Evolutionary conservation across 192 early-diverging fungal genomes (phyloP).

Genomic region (Rhizophlyctis rosea): DNA sequence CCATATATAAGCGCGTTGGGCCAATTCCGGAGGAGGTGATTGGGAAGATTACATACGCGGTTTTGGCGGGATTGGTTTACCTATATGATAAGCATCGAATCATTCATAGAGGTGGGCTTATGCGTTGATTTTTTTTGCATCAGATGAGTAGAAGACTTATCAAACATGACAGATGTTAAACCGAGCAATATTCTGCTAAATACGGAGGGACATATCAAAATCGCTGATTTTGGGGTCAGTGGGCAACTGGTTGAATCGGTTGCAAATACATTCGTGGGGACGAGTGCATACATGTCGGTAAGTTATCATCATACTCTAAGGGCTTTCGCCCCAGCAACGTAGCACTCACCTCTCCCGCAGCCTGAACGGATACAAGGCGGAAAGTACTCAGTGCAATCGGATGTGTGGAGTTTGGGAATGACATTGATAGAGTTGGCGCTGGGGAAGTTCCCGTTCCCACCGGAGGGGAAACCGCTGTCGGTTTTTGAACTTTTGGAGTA

Average conservation of each 20-base stretch:
- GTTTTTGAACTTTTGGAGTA: conserved; percentile 92
- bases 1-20: conserved; percentile 81
- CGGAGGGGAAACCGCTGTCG: conserved; percentile 69
- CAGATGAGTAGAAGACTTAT: too few relatives aligned
- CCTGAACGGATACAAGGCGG: conserved; percentile 95
- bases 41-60: conserved; percentile 84
- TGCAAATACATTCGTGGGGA: conserved; percentile 95
- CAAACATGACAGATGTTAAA: conserved; percentile 75
- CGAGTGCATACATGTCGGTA: conserved; percentile 94
- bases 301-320: conserved; percentile 21
- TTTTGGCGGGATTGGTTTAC: conserved; percentile 89
- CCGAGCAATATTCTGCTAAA: conserved; percentile 97
- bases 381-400: conserved; percentile 78
- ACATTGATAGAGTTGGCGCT: conserved; percentile 92
- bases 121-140: too few relatives aligned
- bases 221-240: conserved; percentile 97
- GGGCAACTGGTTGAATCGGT: conserved; percentile 80
- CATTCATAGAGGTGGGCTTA: conserved; percentile 79
- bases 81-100: conserved; percentile 83
- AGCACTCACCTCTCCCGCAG: conserved; percentile 35
- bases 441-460: conserved; percentile 90
- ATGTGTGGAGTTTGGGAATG: conserved; percentile 92
- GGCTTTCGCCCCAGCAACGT: background rate
- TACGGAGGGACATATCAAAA: conserved; percentile 83
- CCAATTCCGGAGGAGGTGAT: conserved; percentile 86